Evolutionary conservation across 257 asterid genomes (phyloP), one percentile per base, ranked within the genome.

Genomic region (Cinchona pubescens): DNA sequence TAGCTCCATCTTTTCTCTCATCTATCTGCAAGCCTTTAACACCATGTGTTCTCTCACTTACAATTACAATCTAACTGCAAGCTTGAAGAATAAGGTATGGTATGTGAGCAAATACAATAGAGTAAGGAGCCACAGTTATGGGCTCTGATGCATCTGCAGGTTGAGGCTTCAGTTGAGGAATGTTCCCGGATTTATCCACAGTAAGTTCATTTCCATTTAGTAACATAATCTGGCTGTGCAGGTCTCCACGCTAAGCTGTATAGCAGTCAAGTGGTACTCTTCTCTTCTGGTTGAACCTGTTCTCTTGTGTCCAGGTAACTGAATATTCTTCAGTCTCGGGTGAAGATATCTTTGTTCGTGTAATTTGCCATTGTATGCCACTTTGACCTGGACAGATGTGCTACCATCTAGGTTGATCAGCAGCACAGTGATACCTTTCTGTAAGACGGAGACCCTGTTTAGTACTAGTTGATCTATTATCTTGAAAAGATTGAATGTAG

Each of bases 211-310:
- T 78, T 67, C 96, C 96, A 55, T 92, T 94, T 46, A 94, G 85
- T 85, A 90, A 42, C 83, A 92, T 84, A 12, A 79, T 85, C 66
- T 78, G 97, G 84, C 97, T 92, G 23, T 86, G 92, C 34, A 92
- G 82, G 79, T 94, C 81, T 7, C 99, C 94, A 67, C 78, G 90
- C 81, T 71, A n/a, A n/a, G n/a, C n/a, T n/a, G n/a, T n/a, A n/a
- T 66, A 21, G 96, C 91, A 2, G 96, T 92, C 83, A 94, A 70
- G 82, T 94, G 98, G 74, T 92, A 94, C 73, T 94, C 97, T 83
- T 92, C 96, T 76, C 96, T 89, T 55, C 74, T 72, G 23, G 23
- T 30, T 51, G 64, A 76, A 40, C 67, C 76, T 53, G 71, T 59
- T 74, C 78, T 85, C 43, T 56, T 76, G 18, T 42, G 69, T 38